phyloP scores from a whole-genome alignment of 805 yeast genomes.

The Metschnikowia corniflorae region DNA sequence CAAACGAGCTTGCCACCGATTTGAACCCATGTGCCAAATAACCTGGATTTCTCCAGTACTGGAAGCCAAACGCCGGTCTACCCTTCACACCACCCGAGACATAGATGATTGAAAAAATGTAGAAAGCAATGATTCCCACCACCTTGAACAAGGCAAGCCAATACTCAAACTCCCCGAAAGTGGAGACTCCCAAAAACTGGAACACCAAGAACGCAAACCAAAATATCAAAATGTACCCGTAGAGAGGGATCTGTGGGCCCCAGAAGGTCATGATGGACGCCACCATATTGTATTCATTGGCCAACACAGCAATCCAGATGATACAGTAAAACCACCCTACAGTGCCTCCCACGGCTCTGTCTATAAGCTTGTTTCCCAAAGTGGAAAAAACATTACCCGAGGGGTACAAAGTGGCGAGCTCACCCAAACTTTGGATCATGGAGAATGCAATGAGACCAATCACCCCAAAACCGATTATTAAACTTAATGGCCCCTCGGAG shows the following conservation, averaged over 20 bases:
- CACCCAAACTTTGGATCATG: constrained; percentile 57
- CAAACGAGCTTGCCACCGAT: constrained; percentile 55
- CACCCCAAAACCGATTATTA: constrained; percentile 48
- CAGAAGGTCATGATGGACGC: constrained; percentile 48
- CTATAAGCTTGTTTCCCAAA: constrained; percentile 48
- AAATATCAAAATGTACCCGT: constrained; percentile 52
- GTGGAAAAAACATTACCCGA: constrained; percentile 51
- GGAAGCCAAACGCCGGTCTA: constrained; percentile 37
- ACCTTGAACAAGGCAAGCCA: constrained; percentile 50
- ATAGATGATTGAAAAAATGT: constrained; percentile 47
- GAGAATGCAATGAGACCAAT: constrained; percentile 51
- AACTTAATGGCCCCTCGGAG: constrained; percentile 48
- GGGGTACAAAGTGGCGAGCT: constrained; percentile 51
- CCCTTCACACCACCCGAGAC: constrained; percentile 44
- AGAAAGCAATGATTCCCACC: constrained; percentile 45
- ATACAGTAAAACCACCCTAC: constrained; percentile 52
- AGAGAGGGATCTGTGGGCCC: constrained; percentile 50
- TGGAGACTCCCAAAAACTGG: constrained; percentile 49
- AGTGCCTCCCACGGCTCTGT: constrained; percentile 56
- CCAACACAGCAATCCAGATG: constrained; percentile 53
- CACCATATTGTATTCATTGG: constrained; percentile 53
- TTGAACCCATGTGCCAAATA: constrained; percentile 46
- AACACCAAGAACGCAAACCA: constrained; percentile 49
- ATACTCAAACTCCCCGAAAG: constrained; percentile 57
- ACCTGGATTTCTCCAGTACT: constrained; percentile 43